Conservation (phyloP, 2,329 filamentous ascomycete species). For the Colletotrichum salicis region DNA sequence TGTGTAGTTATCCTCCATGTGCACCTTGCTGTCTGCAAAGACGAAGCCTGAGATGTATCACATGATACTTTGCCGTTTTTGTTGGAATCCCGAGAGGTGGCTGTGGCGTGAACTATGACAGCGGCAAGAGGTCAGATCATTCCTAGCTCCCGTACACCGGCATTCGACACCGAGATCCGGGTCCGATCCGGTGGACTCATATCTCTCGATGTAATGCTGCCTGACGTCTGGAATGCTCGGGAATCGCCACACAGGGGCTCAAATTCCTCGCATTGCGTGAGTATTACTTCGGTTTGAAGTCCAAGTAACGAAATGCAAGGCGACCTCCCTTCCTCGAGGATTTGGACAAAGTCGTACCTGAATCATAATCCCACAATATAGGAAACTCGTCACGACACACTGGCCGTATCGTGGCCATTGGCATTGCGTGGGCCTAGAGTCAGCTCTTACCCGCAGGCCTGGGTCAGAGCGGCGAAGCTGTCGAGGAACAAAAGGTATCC, state of each 20-base stretch:
- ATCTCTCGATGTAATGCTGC: not conserved
- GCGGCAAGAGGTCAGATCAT: not conserved
- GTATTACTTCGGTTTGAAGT: not conserved
- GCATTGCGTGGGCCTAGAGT: not conserved
- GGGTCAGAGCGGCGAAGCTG: not conserved
- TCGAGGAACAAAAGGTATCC: not conserved
- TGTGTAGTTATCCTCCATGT: not conserved
- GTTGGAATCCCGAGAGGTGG: not conserved
- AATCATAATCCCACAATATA: not conserved
- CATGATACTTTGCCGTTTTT: not conserved
- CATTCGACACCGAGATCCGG: not conserved
- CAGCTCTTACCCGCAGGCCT: not conserved
- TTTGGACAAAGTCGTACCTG: not conserved
- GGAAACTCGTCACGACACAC: not conserved
- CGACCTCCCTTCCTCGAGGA: no score
- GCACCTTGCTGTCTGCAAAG: not conserved
- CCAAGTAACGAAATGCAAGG: no score
- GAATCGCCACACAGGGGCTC: not conserved
- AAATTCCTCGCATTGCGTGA: not conserved
- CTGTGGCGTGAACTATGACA: not conserved
- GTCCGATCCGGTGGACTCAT: not conserved
- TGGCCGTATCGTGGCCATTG: not conserved
- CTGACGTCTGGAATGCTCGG: not conserved
- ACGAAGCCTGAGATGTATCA: not conserved
- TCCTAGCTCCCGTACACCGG: not conserved